Evolutionary conservation across 208 protist genomes (phyloP).

Genomic region (Trypanosoma congolense): DNA sequence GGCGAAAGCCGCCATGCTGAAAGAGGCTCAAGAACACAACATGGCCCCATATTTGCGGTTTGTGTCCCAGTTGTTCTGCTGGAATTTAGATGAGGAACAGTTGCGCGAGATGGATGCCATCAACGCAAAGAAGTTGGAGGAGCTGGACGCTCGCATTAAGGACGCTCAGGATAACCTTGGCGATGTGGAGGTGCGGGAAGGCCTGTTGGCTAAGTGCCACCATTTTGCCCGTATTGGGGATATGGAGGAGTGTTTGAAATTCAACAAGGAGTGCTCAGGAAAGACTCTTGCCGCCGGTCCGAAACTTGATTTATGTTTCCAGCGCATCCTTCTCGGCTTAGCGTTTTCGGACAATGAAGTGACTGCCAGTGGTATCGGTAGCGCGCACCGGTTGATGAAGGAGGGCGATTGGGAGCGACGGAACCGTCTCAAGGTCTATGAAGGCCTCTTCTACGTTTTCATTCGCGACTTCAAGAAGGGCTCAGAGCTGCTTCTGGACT

Average conservation of each 20-base stretch:
- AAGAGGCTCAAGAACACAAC: constrained; percentile 70
- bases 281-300: constrained; percentile 94
- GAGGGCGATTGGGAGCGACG: constrained; percentile 98
- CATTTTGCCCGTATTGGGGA: constrained; percentile 95
- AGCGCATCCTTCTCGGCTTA: constrained; percentile 94
- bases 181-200: constrained; percentile 96
- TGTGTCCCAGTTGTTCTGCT: constrained; percentile 72
- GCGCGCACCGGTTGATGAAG: constrained; percentile 93
- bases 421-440: constrained; percentile 99
- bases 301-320: constrained; percentile 95
- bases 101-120: constrained; percentile 65
- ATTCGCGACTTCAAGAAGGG: constrained; percentile 94
- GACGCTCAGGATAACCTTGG: constrained; percentile 96
- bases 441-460: constrained; percentile 94
- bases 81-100: constrained; percentile 56
- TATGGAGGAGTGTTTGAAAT: constrained; percentile 88
- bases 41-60: constrained; percentile 89
- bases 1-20: constrained; percentile 62
- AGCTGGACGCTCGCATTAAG: constrained; percentile 84
- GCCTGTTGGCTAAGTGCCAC: constrained; percentile 89
- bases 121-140: constrained; percentile 73
- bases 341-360: constrained; percentile 93
- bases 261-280: constrained; percentile 87
- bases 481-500: constrained; percentile 93
- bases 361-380: constrained; percentile 86